These are phyloP conservation scores for Aspergillus pseudonomiae DNA, from an alignment of 2,329 filamentous ascomycete genomes.

Conservation along the genomic window DNA sequence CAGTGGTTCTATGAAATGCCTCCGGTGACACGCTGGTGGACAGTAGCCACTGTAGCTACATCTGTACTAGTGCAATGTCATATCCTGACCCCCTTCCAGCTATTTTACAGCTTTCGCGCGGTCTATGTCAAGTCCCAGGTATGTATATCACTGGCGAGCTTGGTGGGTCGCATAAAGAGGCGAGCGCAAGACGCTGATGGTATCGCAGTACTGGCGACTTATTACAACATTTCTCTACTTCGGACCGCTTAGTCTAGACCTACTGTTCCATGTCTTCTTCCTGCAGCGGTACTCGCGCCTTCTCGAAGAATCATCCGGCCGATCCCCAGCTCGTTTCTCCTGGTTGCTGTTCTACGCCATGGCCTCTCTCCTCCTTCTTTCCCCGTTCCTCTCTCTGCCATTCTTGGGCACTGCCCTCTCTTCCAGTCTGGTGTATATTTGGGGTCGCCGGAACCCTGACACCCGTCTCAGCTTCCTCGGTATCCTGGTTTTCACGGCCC, in stretches of 20 bases:
- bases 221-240: constrained; percentile 97
- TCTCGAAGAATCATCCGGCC: constrained; percentile 90
- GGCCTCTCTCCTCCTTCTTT: constrained; percentile 75
- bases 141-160: constrained; percentile 33
- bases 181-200: constrained; percentile 14
- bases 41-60: constrained; percentile 83
- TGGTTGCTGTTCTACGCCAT: constrained; percentile 91
- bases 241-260: constrained; percentile 87
- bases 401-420: constrained; percentile 94
- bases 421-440: constrained; percentile 95
- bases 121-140: constrained; percentile 94
- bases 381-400: constrained; percentile 85
- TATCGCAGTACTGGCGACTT: constrained; percentile 86
- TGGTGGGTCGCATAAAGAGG: background rate
- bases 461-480: constrained; percentile 88
- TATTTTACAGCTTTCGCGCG: constrained; percentile 93
- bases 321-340: constrained; percentile 89
- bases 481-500: constrained; percentile 86
- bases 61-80: constrained; percentile 92
- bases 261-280: constrained; percentile 98
- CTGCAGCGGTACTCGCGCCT: constrained; percentile 94
- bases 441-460: constrained; percentile 92
- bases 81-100: constrained; percentile 87
- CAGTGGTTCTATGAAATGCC: constrained; percentile 99
- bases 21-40: constrained; percentile 95